Conservation (phyloP, 2,329 filamentous ascomycete species). For the Cytospora leucostoma region DNA sequence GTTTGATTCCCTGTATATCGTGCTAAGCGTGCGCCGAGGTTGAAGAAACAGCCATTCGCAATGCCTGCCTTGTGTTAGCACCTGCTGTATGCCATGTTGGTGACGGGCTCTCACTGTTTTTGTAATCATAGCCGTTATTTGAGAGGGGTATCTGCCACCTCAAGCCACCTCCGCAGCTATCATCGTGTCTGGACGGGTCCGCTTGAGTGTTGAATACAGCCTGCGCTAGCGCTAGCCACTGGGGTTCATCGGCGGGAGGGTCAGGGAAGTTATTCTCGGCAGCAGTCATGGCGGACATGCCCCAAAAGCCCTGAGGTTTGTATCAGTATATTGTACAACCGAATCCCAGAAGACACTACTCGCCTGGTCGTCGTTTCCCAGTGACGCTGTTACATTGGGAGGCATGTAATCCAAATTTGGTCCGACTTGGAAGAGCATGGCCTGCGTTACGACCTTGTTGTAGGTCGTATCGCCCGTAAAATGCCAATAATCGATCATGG, state of each 20-base stretch:
- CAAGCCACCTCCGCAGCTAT: conserved; percentile 71
- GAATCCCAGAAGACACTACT: background rate
- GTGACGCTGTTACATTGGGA: conserved; percentile 65
- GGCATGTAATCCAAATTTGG: conserved; percentile 77
- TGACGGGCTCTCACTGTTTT: conserved; percentile 42
- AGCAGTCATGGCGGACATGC: conserved; percentile 67
- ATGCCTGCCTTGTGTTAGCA: conserved; percentile 36
- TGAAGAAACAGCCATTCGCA: conserved; percentile 54
- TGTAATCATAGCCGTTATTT: conserved; percentile 78
- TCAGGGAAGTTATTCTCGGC: conserved; percentile 69
- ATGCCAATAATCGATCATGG: conserved; percentile 70
- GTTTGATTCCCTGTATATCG: conserved; percentile 75
- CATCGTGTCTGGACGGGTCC: conserved; percentile 65
- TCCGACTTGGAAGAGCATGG: conserved; percentile 68
- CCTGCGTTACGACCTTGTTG: conserved; percentile 59
- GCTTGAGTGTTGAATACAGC: conserved; percentile 81
- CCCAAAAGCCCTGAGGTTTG: conserved; percentile 65
- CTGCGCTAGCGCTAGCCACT: conserved; percentile 73
- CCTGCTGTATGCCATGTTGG: background rate
- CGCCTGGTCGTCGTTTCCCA: conserved; percentile 73
- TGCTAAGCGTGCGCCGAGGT: conserved; percentile 59
- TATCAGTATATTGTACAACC: background rate
- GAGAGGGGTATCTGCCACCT: conserved; percentile 85
- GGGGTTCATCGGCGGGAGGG: conserved; percentile 56
- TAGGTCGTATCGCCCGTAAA: conserved; percentile 65